Conservation (phyloP, 2,329 filamentous ascomycete species). For the Fusarium sp. region DNA sequence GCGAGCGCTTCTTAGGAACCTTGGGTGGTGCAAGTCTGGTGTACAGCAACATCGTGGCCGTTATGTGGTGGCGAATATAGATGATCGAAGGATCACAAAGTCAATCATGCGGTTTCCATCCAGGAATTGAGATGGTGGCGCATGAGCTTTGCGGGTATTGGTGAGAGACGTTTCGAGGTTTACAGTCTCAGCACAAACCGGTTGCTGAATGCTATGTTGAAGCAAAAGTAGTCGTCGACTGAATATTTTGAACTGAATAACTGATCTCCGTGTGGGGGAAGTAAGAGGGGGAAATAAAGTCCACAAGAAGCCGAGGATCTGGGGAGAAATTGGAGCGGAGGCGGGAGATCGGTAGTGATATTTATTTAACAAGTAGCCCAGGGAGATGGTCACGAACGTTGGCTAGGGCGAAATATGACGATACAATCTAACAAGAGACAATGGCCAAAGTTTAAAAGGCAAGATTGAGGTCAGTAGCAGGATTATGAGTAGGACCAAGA, state of each 20-base stretch:
- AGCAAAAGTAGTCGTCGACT: constrained; percentile 11
- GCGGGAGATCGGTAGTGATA: constrained; percentile 23
- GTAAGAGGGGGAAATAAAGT: constrained; percentile 20
- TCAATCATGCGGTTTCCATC: constrained; percentile 38
- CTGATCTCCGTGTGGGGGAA: constrained; percentile 36
- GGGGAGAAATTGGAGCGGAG: constrained; percentile 27
- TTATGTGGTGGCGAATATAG: constrained; percentile 34
- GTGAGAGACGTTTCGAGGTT: not conserved
- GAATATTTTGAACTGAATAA: constrained; percentile 13
- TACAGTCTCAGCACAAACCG: not conserved
- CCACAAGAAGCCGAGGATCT: constrained; percentile 31
- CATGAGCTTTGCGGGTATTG: constrained; percentile 10
- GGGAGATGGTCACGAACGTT: not conserved
- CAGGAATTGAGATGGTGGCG: constrained; percentile 11
- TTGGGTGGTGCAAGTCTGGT: constrained; percentile 68
- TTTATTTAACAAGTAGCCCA: constrained; percentile 14
- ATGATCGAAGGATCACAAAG: constrained; percentile 37
- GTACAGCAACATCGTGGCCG: constrained; percentile 63
- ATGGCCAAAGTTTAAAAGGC: constrained; percentile 4
- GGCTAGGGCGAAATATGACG: constrained; percentile 5
- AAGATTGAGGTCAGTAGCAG: constrained; percentile 6
- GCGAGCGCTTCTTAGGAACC: constrained; percentile 67
- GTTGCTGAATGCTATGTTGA: not conserved
- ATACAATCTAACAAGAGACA: constrained; percentile 8
- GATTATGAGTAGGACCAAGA: not conserved